Evolutionary conservation across 495 filamentous ascomycete species (phyloP), one percentile per base, ranked within the genome.

Genomic region (Aspergillus carlsbadensis): DNA sequence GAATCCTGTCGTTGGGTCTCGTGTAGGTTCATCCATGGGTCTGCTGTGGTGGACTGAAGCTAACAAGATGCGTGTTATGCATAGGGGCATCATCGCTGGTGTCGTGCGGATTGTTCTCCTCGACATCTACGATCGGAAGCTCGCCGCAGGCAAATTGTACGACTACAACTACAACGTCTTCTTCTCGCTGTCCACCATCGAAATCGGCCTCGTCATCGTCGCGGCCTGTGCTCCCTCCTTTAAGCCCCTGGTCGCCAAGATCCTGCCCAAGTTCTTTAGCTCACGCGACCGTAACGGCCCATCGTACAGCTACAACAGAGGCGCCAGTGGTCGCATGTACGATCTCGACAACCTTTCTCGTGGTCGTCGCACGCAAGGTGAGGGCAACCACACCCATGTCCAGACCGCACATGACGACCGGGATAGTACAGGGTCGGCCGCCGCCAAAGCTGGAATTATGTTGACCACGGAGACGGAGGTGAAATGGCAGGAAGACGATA

Each of bases 31-130:
- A 1, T 36, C 14, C 18, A 3, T 43, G 8, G 20, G 29, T 3
- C 22, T 22, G 17, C 14, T 24, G 15, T 31, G 4, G 14, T 22
- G 15, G n/a, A 15, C 31, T 50, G 18, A 29, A 10, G 10, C 20
- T 22, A 26, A 20, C 42, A 31, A 29, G 10, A 17, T 10, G 37
- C 48, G 22, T 21, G 4, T 14, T 21, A 4, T 14, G 47, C 22
- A 83, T 78, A 14, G 77, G 78, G 77, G 79, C 21, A 78, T 78
- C 8, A 66, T 79, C 13, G 72, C 79, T 5, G 62, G 62, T 15
- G 39, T 61, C 37, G 39, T 61, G 36, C 59, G 55, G 22, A 31
- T 59, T 3, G 54, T 56, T 13, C 61, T 66, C 21, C 52, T 61
- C 10, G 55, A 61, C 20, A 33, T 37, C 5, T 64, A 53, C 45